These are phyloP conservation scores for Fusarium stilboides DNA, from an alignment of 2,329 filamentous ascomycete genomes.

Conservation along the genomic window DNA sequence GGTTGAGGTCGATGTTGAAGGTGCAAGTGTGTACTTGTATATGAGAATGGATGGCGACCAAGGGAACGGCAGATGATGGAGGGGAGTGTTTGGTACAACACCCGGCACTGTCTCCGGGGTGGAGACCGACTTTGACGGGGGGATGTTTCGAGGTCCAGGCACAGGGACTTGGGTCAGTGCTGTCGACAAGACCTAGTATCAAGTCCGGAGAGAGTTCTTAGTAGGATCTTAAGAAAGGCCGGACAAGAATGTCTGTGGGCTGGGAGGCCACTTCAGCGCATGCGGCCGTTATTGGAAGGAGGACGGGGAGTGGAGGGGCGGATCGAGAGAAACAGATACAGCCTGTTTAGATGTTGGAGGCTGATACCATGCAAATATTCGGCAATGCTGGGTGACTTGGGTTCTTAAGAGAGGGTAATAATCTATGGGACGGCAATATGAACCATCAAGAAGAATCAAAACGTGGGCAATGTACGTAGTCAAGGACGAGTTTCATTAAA, in stretches of 20 bases:
- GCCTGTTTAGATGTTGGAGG: constrained; percentile 45
- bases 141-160: constrained; percentile 57
- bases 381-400: constrained; percentile 40
- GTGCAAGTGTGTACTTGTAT: constrained; percentile 63
- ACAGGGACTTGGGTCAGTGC: constrained; percentile 55
- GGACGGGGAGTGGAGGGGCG: constrained; percentile 53
- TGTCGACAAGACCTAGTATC: constrained; percentile 48
- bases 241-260: constrained; percentile 47
- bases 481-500: constrained; percentile 42
- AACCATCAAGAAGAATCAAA: constrained; percentile 12
- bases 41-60: constrained; percentile 60
- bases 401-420: constrained; percentile 44
- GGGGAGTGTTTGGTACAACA: constrained; percentile 64
- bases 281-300: constrained; percentile 67
- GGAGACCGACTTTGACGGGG: constrained; percentile 56
- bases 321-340: constrained; percentile 47
- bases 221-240: constrained; percentile 46
- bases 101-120: constrained; percentile 66
- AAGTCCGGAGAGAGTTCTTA: constrained; percentile 52
- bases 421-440: constrained; percentile 24
- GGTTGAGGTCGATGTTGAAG: constrained; percentile 56
- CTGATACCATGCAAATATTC: constrained; percentile 45
- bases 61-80: constrained; percentile 63
- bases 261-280: constrained; percentile 56
- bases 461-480: constrained; percentile 31